These are phyloP conservation scores for Eucalyptus coolabah DNA, from an alignment of 345 rosid genomes.

Conservation along the genomic window DNA sequence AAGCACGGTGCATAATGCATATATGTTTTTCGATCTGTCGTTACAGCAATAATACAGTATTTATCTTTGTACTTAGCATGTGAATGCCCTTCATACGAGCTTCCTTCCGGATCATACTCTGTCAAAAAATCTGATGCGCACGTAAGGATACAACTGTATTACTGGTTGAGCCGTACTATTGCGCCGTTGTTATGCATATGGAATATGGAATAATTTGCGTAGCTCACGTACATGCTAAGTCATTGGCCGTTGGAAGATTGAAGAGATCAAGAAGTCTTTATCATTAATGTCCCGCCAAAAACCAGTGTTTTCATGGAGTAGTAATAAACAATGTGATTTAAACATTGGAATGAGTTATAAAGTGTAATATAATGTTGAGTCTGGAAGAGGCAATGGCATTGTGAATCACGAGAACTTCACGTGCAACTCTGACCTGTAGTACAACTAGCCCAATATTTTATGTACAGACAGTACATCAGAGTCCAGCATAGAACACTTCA, in stretches of 20 bases:
- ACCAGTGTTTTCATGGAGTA: not conserved
- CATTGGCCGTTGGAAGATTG: slow-evolving; percentile 2
- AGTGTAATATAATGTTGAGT: slow-evolving; percentile 1
- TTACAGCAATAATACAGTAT: not conserved
- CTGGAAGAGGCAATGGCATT: slow-evolving; percentile 22
- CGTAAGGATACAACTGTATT: slow-evolving; percentile 3
- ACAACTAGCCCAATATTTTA: not conserved
- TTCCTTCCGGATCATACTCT: not conserved
- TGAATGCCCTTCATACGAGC: not conserved
- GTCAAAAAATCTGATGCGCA: not conserved
- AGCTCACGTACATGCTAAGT: not conserved
- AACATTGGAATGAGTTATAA: not conserved
- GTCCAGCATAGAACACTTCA: not conserved
- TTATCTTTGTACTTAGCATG: not conserved
- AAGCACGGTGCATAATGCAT: not conserved
- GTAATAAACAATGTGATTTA: not conserved
- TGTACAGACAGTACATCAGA: not conserved
- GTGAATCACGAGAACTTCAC: slow-evolving; percentile 78
- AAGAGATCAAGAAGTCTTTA: not conserved
- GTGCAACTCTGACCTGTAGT: slow-evolving; percentile 63
- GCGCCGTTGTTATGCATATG: not conserved
- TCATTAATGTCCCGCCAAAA: not conserved
- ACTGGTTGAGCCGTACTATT: not conserved
- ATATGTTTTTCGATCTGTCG: not conserved
- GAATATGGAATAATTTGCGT: not conserved